These are phyloP conservation scores for Fonsecaea nubica DNA, from an alignment of 2,329 filamentous ascomycete species.

Conservation along the genomic window DNA sequence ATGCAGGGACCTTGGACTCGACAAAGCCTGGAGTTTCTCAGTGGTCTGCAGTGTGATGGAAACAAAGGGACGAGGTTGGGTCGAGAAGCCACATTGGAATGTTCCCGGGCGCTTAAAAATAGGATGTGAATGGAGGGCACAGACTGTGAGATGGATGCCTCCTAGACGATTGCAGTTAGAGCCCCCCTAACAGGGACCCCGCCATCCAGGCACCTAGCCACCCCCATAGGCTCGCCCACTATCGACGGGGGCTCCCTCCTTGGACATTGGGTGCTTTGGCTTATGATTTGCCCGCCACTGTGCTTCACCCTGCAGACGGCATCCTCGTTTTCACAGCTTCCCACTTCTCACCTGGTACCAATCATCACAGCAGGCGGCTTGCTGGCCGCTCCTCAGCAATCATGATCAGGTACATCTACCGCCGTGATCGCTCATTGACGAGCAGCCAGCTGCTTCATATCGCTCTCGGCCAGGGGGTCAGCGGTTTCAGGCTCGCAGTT, in stretches of 20 bases:
- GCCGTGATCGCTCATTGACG: slow-evolving; percentile 33
- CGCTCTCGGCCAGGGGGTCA: slow-evolving; percentile 33
- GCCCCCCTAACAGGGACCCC: slow-evolving; percentile 5
- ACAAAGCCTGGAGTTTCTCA: not conserved
- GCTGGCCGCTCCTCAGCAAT: slow-evolving; percentile 25
- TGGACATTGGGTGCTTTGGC: slow-evolving; percentile 8
- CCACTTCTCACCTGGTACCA: slow-evolving; percentile 20
- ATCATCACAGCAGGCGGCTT: slow-evolving; percentile 29
- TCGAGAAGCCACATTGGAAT: slow-evolving; percentile 4
- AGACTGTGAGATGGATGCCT: not conserved
- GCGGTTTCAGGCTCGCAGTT: slow-evolving; percentile 35
- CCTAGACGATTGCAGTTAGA: slow-evolving; percentile 26
- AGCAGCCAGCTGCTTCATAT: slow-evolving; percentile 37
- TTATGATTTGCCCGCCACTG: slow-evolving; percentile 28
- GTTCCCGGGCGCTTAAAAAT: slow-evolving; percentile 29
- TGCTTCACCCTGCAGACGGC: slow-evolving; percentile 34
- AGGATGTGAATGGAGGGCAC: slow-evolving; percentile 23
- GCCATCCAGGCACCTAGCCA: slow-evolving; percentile 15
- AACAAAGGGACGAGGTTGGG: slow-evolving; percentile 13
- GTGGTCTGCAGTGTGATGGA: slow-evolving; percentile 18
- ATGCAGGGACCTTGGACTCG: slow-evolving; percentile 7
- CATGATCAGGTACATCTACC: slow-evolving; percentile 39
- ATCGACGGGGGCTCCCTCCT: slow-evolving; percentile 5
- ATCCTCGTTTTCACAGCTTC: slow-evolving; percentile 26
- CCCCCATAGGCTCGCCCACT: slow-evolving; percentile 8